A percentile compares a stretch with the other conserved stretches of the same genome.
Evolutionary conservation across 2,329 filamentous ascomycete genomes (phyloP).

Genomic region (Lecanoromycetidae sp.): DNA sequence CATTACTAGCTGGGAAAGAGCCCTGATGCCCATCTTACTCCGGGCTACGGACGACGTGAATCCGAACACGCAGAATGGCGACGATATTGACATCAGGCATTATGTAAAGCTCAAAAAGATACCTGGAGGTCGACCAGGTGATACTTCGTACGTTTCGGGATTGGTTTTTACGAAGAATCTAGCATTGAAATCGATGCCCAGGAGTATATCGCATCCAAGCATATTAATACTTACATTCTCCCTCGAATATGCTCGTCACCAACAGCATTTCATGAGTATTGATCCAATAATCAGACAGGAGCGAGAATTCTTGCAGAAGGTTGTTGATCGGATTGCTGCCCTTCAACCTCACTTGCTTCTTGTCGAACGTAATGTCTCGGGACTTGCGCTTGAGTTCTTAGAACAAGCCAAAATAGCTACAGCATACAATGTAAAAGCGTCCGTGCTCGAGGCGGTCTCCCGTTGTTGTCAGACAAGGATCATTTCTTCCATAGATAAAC

Average conservation of each 20-base stretch:
- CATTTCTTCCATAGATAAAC: constrained; percentile 88
- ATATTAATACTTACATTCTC: constrained; percentile 91
- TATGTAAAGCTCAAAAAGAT: constrained; percentile 98
- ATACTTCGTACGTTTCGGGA: constrained; percentile 93
- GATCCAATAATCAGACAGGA: constrained; percentile 96
- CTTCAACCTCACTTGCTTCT: constrained; percentile 74
- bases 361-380: constrained; percentile 87
- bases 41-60: constrained; percentile 90
- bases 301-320: constrained; percentile 79
- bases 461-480: constrained; percentile 84
- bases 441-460: constrained; percentile 88
- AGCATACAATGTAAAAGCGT: constrained; percentile 91
- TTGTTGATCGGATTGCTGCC: constrained; percentile 82
- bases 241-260: constrained; percentile 87
- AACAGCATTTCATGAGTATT: constrained; percentile 93
- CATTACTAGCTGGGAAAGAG: constrained; percentile 71
- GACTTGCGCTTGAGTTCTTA: constrained; percentile 76
- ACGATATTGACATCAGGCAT: constrained; percentile 93
- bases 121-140: constrained; percentile 73
- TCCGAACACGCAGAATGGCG: constrained; percentile 76
- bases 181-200: constrained; percentile 89
- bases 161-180: constrained; percentile 97
- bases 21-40: constrained; percentile 77
- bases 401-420: constrained; percentile 84
- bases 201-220: constrained; percentile 68